A percentile compares a stretch with the other conserved stretches of the same genome.
phyloP scores from a whole-genome alignment of 2,329 filamentous ascomycete species.

The Pseudonectria foliicola region DNA sequence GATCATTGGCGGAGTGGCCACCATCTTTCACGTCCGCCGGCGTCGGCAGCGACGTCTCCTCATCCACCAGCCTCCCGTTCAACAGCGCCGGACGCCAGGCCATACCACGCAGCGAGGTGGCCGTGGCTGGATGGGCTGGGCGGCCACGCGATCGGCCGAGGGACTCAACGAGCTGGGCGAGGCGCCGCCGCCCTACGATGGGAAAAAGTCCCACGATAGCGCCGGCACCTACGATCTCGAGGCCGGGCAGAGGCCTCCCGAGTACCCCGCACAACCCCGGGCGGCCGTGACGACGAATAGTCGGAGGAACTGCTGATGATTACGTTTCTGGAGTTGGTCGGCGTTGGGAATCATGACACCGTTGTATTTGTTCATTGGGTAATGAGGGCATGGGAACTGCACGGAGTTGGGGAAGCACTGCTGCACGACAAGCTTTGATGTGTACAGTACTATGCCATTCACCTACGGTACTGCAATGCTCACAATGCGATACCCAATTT shows the following conservation, averaged over 20 bases:
- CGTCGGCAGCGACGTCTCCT: slow-evolving; percentile 21
- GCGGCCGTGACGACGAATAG: slow-evolving; percentile 16
- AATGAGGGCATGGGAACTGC: too few relatives aligned
- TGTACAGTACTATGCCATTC: too few relatives aligned
- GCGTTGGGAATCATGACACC: background rate
- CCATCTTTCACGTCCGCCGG: slow-evolving; percentile 38
- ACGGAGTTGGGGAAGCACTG: too few relatives aligned
- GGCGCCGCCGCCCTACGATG: slow-evolving; percentile 56
- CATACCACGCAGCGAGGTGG: background rate
- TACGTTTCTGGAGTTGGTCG: too few relatives aligned
- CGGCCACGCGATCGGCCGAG: slow-evolving; percentile 32
- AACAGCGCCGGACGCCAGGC: too few relatives aligned
- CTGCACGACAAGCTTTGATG: too few relatives aligned
- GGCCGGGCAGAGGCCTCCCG: slow-evolving; percentile 20
- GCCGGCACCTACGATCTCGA: slow-evolving; percentile 22
- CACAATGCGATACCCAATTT: too few relatives aligned
- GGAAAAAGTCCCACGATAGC: slow-evolving; percentile 20
- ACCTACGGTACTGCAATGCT: too few relatives aligned
- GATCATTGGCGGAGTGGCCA: slow-evolving; percentile 29
- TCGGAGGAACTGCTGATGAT: slow-evolving; percentile 6
- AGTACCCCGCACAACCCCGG: slow-evolving; percentile 21
- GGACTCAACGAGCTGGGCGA: slow-evolving; percentile 58
- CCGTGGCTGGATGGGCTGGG: slow-evolving; percentile 20
- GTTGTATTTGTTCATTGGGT: too few relatives aligned
- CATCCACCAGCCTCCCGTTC: background rate